These are phyloP conservation scores for Plasmodium fragile DNA, from an alignment of 169 alveolate species.

Conservation along the genomic window DNA sequence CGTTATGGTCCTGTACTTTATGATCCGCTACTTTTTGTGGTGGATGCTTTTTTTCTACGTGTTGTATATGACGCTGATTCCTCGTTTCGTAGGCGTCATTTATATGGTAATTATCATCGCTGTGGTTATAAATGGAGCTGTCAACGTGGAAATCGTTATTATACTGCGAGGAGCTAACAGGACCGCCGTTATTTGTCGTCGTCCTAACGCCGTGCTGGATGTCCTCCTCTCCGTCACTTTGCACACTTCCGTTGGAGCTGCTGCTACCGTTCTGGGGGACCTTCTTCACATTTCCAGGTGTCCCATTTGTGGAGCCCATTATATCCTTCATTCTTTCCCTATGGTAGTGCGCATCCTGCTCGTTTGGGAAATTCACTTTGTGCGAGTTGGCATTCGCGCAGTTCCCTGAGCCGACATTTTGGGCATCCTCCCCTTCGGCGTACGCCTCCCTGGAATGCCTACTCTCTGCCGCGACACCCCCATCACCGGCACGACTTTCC, in stretches of 20 bases:
- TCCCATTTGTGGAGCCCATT: not conserved
- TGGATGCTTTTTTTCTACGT: not conserved
- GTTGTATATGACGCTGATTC: not conserved
- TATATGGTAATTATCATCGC: not conserved
- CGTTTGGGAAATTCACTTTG: slow-evolving; percentile 13
- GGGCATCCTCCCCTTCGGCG: not conserved
- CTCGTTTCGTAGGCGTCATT: not conserved
- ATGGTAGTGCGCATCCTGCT: not conserved
- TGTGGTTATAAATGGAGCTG: not conserved
- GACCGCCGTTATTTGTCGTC: not conserved
- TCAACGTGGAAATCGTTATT: not conserved
- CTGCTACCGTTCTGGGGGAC: not conserved
- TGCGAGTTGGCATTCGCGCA: not conserved
- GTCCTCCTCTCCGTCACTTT: not conserved
- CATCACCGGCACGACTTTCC: not conserved
- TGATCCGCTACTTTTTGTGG: not conserved
- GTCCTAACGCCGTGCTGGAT: not conserved
- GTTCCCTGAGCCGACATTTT: not conserved
- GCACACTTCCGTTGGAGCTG: not conserved
- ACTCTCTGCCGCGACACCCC: not conserved
- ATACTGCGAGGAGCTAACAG: not conserved
- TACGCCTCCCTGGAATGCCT: not conserved
- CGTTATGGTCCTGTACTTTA: slow-evolving; percentile 2
- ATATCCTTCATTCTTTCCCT: slow-evolving; percentile 5
- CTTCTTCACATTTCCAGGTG: not conserved